phyloP scores from a whole-genome alignment of 2,329 filamentous ascomycete species.

The Colletotrichum limetticola region DNA sequence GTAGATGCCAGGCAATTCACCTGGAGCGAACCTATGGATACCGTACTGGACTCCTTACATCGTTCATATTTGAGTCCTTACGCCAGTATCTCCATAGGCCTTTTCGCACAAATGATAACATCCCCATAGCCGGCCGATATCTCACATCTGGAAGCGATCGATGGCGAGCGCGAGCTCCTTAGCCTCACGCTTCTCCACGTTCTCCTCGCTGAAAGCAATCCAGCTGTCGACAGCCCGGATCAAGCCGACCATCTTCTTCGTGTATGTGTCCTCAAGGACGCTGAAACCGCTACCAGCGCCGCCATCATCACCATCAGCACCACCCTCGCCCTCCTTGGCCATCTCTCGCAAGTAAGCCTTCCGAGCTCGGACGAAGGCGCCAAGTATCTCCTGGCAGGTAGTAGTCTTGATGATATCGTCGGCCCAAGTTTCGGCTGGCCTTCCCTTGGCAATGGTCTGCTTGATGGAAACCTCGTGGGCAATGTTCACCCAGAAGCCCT shows the following conservation, averaged over 20 bases:
- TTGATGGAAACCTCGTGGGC: background rate
- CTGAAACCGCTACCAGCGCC: background rate
- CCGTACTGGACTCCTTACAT: background rate
- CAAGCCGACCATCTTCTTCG: background rate
- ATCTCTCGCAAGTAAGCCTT: background rate
- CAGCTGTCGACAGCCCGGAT: background rate
- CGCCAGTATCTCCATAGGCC: background rate
- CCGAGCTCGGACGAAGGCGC: background rate
- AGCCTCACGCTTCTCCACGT: background rate
- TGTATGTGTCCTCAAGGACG: background rate
- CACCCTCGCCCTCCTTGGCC: background rate
- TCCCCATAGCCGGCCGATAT: background rate
- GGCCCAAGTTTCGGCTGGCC: background rate
- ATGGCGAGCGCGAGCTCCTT: background rate
- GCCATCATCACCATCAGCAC: background rate
- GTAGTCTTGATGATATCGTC: background rate
- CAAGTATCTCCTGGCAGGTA: background rate
- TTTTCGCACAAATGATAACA: background rate
- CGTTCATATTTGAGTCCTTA: background rate
- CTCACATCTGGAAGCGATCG: background rate
- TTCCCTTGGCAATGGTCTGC: background rate
- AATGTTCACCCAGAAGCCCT: background rate
- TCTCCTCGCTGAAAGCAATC: background rate
- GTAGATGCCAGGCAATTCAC: background rate
- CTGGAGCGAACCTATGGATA: background rate